Base-by-base conservation (phyloP, 805 yeast genomes). In the Metschnikowia aberdeeniae region DNA sequence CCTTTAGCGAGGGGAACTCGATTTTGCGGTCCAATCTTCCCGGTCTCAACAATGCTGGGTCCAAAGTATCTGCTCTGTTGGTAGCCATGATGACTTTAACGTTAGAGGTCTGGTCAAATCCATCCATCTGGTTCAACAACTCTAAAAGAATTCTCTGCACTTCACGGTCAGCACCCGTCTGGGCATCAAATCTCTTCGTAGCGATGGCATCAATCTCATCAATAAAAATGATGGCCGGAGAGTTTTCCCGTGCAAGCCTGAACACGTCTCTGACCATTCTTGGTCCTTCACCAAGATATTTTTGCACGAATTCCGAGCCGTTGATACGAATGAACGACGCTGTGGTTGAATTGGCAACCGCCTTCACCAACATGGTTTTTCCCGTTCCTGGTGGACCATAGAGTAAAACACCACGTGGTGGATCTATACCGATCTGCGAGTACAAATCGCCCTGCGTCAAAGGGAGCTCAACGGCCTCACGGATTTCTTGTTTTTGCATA, bases 361-460 rank as follows among this genome's bases (percentile, higher is more conserved):
- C 99, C 68, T 93, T 93, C 40, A 93, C 99, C 63, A 93, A 78
- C 98, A 93, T 90, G 19, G 99, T 93, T 67, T 93, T 93, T 60
- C 99, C 99, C 1, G 99, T 93, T 64, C 99, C 99, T 39, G 99
- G 99, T 9, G 99, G 98, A n/a, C 99, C 99, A 68, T 93, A 93
- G 50, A 93, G 74, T 56, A 93, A 70, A 27, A 93, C 99, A 59
- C 99, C 99, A 56, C 98, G 82, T 52, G 99, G 99, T 14, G 99
- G 99, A 60, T 93, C 98, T 54, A 93, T 90, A 70, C 99, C 99
- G 61, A 93, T 93, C 68, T 93, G 98, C 61, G 88, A 86, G 70
- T 93, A 93, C 54, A 95, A 75, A 59, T 95, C 99, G 32, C 93
- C 95, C 64, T 93, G 98, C 12, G 96, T 86, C 59, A 93, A 77